Evolutionary conservation across 768 basidiomycete species (phyloP).

Genomic region (Trametes maxima): DNA sequence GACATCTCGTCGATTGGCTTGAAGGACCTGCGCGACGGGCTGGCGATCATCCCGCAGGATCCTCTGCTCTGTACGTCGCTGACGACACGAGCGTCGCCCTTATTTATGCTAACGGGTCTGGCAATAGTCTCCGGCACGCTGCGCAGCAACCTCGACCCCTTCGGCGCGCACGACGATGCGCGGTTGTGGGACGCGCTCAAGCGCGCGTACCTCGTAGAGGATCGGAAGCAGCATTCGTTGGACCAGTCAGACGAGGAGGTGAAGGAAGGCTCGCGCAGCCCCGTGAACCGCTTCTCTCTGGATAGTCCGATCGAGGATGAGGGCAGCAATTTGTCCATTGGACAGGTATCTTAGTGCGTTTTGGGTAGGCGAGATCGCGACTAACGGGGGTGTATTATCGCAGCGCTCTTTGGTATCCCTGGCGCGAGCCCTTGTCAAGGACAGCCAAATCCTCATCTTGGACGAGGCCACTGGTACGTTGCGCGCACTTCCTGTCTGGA

Average conservation of each 20-base stretch:
- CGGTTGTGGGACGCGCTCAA: slow-evolving; percentile 86
- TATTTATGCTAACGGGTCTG: background rate
- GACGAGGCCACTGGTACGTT: slow-evolving; percentile 82
- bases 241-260: slow-evolving; percentile 37
- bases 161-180: slow-evolving; percentile 77
- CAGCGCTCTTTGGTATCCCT: slow-evolving; percentile 84
- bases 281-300: slow-evolving; percentile 65
- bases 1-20: slow-evolving; percentile 84
- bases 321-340: slow-evolving; percentile 81
- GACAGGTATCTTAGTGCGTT: slow-evolving; percentile 44
- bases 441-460: slow-evolving; percentile 80
- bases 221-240: slow-evolving; percentile 30
- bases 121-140: slow-evolving; percentile 74
- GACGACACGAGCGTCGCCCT: background rate
- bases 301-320: slow-evolving; percentile 87
- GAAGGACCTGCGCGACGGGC: slow-evolving; percentile 62
- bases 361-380: background rate
- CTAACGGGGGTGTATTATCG: slow-evolving; percentile 12
- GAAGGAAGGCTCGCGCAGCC: slow-evolving; percentile 42
- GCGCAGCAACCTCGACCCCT: slow-evolving; percentile 88
- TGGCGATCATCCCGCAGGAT: slow-evolving; percentile 88
- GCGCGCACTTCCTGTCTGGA: background rate
- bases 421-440: slow-evolving; percentile 87
- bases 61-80: slow-evolving; percentile 51
- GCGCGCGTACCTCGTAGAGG: slow-evolving; percentile 80